Evolutionary conservation across 495 filamentous ascomycete species (phyloP), one percentile per base, ranked within the genome.

Genomic region (Aspergillus affinis): DNA sequence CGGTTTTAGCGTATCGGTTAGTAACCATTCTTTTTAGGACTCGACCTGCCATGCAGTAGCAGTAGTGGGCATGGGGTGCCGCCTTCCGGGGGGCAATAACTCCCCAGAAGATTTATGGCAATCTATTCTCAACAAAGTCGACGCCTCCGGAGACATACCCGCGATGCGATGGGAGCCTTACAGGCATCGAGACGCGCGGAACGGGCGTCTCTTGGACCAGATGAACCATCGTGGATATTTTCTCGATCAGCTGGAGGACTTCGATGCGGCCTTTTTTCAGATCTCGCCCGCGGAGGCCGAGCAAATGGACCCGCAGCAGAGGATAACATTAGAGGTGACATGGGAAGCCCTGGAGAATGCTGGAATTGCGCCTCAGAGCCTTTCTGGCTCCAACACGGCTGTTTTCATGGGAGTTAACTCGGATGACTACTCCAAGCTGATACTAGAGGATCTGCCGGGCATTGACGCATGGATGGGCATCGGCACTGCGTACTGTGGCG

Each of bases 21-120:
- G 19, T 20, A 15, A 17, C 15, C 45, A 48, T 48, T 48, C 15
- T 48, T 48, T 48, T 48, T 15, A 48, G 15, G 45, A 48, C 45
- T 3, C 17, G 13, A 20, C 45, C 45, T 48, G 48, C 54, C 29
- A 54, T 15, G 58, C 50, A 30, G 50, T 81, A 20, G 78, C 77
- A 8, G 60, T 82, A 0, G 69, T 82, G 1, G 78, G 77, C 1
- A 71, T 77, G 61, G 68, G 76, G 23, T 76, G 76, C 32, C 71
- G 75, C 13, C 64, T 79, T 19, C 67, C 76, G 12, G 75, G 73
- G 10, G 67, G 74, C 54, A 79, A 78, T 21, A 69, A 76, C 32
- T 79, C 68, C 20, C 78, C 80, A 5, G 78, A 78, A 27, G 72
- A 80, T 58, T 80, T 86, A 55, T 85, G 82, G 81, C 74, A 83